Evolutionary conservation across 257 asterid genomes (phyloP).

Genomic region (Euphrasia confusa): DNA sequence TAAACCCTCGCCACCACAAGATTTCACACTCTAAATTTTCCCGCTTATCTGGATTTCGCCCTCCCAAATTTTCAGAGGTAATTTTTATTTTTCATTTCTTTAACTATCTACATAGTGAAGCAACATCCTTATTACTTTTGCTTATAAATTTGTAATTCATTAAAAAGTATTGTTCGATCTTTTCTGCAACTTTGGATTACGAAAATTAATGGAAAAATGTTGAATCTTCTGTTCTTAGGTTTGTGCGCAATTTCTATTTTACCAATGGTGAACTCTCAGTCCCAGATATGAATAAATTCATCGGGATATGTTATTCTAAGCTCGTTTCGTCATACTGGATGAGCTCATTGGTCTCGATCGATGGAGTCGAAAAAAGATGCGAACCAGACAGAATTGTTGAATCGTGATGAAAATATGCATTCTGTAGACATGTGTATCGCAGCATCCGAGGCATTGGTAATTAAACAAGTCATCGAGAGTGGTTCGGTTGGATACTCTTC

Average conservation of each 20-base stretch:
- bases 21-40: neutral
- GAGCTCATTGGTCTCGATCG: conserved; percentile 23
- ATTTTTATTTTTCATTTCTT: neutral
- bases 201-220: no score
- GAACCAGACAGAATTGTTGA: conserved; percentile 29
- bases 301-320: conserved; percentile 26
- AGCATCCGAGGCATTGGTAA: conserved; percentile 82
- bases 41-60: conserved; percentile 44
- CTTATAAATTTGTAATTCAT: neutral
- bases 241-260: no score
- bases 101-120: neutral
- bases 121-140: neutral
- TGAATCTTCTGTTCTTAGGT: no score
- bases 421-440: conserved; percentile 60
- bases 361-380: conserved; percentile 28
- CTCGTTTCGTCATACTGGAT: conserved; percentile 20
- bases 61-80: conserved; percentile 71
- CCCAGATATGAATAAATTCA: conserved; percentile 5
- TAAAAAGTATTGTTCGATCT: neutral
- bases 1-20: neutral
- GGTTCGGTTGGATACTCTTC: conserved; percentile 35
- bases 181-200: no score
- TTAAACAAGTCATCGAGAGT: conserved; percentile 48
- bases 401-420: conserved; percentile 30
- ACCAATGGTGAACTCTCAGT: neutral